Evolutionary conservation across 805 yeast genomes (phyloP), one percentile per base, ranked within the genome.

Genomic region (Sugiyamaella lignohabitans): DNA sequence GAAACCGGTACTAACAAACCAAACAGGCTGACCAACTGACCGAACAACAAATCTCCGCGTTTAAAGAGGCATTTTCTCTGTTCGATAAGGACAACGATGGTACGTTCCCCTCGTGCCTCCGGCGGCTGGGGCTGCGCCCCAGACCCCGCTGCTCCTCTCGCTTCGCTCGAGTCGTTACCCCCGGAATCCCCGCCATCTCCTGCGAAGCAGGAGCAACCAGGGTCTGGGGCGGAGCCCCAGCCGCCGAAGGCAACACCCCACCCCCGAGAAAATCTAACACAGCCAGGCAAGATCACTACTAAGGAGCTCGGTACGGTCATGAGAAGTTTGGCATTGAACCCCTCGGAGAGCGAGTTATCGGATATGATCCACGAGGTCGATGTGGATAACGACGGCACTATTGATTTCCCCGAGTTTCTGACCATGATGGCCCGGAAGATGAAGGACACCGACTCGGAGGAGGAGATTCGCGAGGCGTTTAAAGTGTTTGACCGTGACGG

Each of bases 291-390:
- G 63, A 93, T 93, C 72, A 87, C 96, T 49, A 86, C 96, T 58
- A 79, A 86, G 62, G 98, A 93, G 70, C 76, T 93, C 57, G 97
- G 98, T 55, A 88, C 96, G 3, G 98, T 93, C 45, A 93, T 93
- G 98, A 84, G 98, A 71, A 87, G 97, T n/a, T 75, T 93, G 62
- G 98, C 98, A 44, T 93, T 88, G 68, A 91, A 91, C 61, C 98
- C 98, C 32, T 82, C 95, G 43, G 98, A 93, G 68, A 81, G 88
- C 55, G 98, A 93, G 68, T 83, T 93, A 60, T 85, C 93, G 47
- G 98, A 93, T 65, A 81, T 93, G 84, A 87, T 93, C 74, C 91
- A 91, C 66, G 98, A 93, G 70, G 95, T 93, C 45, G 98, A 93
- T 67, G 83, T 84, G 52, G 93, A 93, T 71, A 91, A 91, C 58